A percentile compares a stretch with the other conserved stretches of the same genome.
Evolutionary conservation across 164 flowering plant species (phyloP).

Genomic region (Pachysandra terminalis): DNA sequence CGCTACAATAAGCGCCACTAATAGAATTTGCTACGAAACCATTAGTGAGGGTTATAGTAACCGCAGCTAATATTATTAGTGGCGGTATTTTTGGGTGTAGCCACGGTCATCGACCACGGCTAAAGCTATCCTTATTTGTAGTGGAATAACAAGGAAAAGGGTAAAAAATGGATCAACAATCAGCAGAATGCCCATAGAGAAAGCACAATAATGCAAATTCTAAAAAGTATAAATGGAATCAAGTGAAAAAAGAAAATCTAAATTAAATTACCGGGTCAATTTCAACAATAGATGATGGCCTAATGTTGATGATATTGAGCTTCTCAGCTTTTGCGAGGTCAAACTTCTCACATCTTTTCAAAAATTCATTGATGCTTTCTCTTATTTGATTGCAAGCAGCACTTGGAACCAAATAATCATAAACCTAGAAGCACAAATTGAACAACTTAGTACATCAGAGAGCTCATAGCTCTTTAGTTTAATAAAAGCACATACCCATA

Average conservation of each 20-base stretch:
- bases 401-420: conserved; percentile 60
- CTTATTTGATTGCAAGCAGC: conserved; percentile 61
- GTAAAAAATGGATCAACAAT: neutral
- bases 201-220: neutral
- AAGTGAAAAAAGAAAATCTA: neutral
- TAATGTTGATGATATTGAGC: neutral
- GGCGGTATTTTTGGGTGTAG: too few species aligned
- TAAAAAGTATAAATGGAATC: conserved; percentile 1
- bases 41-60: too few species aligned
- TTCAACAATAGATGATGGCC: neutral
- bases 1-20: too few species aligned
- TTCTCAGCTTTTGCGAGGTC: neutral
- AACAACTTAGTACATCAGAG: neutral
- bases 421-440: conserved; percentile 42
- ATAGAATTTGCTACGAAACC: too few species aligned
- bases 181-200: neutral
- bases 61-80: too few species aligned
- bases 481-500: neutral
- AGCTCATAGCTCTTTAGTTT: neutral
- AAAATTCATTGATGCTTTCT: conserved; percentile 42
- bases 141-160: neutral
- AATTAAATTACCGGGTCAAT: neutral
- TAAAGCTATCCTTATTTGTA: too few species aligned
- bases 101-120: too few species aligned
- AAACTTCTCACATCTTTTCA: conserved; percentile 35